Base-by-base conservation (phyloP, 164 flowering plant species). In the Chloranthus sessilifolius region DNA sequence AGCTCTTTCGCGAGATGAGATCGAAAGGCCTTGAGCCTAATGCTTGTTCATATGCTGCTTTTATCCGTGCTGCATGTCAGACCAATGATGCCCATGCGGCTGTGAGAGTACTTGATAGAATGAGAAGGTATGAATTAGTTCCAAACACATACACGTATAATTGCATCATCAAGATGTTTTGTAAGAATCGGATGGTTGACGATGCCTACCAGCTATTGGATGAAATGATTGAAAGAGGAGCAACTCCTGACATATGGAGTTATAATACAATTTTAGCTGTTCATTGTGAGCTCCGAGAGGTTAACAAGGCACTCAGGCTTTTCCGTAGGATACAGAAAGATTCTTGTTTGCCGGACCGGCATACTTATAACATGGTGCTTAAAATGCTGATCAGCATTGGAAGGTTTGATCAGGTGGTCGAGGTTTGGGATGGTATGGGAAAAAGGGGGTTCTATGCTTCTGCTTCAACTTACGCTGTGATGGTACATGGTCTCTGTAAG, bases 341-440 rank as follows among this genome's bases (percentile, higher is more conserved):
- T 19, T 43, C 55, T 12, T 85, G 90, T 53, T n/a, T 41, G 41
- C 82, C 88, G 0, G 90, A 88, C 57, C 59, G 74, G 17, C 91
- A 86, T 66, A 92, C 81, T 21, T 88, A 82, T 38, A 88, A 88
- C 41, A 83, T 92, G 95, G 53, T 79, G 54, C 85, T 85, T 15
- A 91, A 88, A 45, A 61, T 88, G 86, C 67, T 88, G 43, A 70
- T 88, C 1, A 62, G 68, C 51, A 59, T 82, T 1, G 95, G 98
- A 22, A 77, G 96, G 53, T 74, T 85, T 37, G 95, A 91, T 50
- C 65, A 81, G 43, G 76, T 72, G 10, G 63, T 56, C 27, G 74
- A 68, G 40, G 62, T 91, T 40, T 88, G 98, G 96, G 71, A 73
- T 17, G 67, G 69, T 7, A 78, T 85, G 98, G 80, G 44, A 46